Conservation (phyloP, 352 stramenopile species). For the Aphanomyces invadans region DNA sequence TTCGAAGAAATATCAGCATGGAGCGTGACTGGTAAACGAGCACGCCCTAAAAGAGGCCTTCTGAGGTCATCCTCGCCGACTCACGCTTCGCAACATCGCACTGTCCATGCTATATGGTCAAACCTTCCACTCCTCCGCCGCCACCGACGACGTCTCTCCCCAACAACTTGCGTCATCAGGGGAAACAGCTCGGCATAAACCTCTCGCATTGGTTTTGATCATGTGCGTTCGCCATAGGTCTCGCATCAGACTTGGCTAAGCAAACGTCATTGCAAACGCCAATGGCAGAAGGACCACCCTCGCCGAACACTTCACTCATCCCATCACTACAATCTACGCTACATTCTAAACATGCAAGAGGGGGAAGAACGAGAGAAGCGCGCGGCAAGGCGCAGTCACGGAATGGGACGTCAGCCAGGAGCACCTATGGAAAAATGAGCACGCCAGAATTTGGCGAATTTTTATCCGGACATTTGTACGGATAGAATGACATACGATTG, state of each 20-base stretch:
- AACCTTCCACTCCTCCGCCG: neutral
- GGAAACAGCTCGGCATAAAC: conserved; percentile 7
- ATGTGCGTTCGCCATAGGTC: conserved; percentile 17
- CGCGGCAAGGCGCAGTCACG: neutral
- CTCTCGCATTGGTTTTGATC: conserved; percentile 21
- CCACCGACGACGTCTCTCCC: neutral
- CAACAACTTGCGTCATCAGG: neutral
- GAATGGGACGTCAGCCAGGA: neutral
- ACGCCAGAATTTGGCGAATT: neutral
- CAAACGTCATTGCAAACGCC: conserved; percentile 11
- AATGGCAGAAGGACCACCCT: neutral
- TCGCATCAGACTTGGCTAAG: conserved; percentile 25
- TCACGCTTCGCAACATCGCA: neutral
- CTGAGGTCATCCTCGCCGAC: conserved; percentile 23
- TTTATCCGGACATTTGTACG: neutral
- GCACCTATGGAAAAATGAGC: conserved; percentile 6
- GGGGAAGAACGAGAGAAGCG: neutral
- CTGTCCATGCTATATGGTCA: neutral
- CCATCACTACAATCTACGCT: conserved; percentile 11
- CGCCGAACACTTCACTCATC: neutral
- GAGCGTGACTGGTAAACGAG: neutral
- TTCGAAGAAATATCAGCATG: conserved; percentile 24
- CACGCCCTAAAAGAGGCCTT: conserved; percentile 25
- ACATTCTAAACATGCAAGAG: conserved; percentile 7
- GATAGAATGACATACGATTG: neutral